Conservation (phyloP, 768 basidiomycete genomes). For the Suillus cothurnatus region DNA sequence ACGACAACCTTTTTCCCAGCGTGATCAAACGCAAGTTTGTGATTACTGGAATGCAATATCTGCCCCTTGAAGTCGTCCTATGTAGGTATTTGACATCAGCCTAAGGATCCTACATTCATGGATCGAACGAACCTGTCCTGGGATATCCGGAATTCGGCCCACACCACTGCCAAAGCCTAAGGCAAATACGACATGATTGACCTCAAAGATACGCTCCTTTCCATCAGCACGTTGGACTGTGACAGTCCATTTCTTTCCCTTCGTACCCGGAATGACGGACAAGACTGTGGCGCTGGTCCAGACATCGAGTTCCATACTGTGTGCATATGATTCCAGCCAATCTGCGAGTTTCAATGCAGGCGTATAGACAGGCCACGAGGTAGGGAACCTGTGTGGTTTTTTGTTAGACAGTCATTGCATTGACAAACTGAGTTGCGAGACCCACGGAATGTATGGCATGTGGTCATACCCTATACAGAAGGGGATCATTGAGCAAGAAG, state of each 20-base stretch:
- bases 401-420: not conserved
- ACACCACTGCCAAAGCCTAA: slow-evolving; percentile 49
- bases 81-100: not conserved
- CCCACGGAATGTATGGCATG: slow-evolving; percentile 58
- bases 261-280: slow-evolving; percentile 32
- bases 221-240: slow-evolving; percentile 39
- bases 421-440: slow-evolving; percentile 1
- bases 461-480: slow-evolving; percentile 44
- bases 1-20: slow-evolving; percentile 72
- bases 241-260: slow-evolving; percentile 46
- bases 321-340: slow-evolving; percentile 68
- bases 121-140: slow-evolving; percentile 39
- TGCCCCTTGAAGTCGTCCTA: slow-evolving; percentile 65
- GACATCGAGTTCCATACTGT: slow-evolving; percentile 60
- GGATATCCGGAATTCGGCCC: slow-evolving; percentile 46
- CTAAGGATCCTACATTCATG: not conserved
- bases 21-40: slow-evolving; percentile 57
- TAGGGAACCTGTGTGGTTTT: slow-evolving; percentile 46
- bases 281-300: slow-evolving; percentile 53
- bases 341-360: slow-evolving; percentile 61
- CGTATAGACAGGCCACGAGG: slow-evolving; percentile 59
- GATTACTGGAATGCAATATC: slow-evolving; percentile 59
- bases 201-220: slow-evolving; percentile 39
- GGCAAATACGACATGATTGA: slow-evolving; percentile 52
- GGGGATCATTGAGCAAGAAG: not conserved